phyloP scores from a whole-genome alignment of 2,329 filamentous ascomycete species.

The Lachnellula cervina region DNA sequence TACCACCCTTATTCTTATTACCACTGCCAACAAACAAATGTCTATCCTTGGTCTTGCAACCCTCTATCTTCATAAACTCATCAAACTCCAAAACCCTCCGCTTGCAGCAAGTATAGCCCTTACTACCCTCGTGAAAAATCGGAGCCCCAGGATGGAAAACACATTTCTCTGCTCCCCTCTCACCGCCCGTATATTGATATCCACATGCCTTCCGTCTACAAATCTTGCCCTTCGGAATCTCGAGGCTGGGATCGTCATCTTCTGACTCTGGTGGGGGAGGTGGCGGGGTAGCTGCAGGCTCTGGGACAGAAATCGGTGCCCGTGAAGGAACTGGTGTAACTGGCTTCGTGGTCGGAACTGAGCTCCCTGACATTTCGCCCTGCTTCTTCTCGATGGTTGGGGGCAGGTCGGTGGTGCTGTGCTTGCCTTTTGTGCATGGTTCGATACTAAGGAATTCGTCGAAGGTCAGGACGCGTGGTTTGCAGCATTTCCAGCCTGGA shows the following conservation, averaged over 20 bases:
- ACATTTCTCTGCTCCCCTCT: conserved; percentile 69
- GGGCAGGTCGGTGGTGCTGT: conserved; percentile 77
- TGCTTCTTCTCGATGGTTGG: conserved; percentile 57
- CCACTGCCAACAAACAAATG: conserved; percentile 84
- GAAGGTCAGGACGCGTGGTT: conserved; percentile 91
- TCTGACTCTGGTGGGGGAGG: conserved; percentile 72
- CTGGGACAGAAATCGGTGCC: conserved; percentile 41
- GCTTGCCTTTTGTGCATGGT: conserved; percentile 88
- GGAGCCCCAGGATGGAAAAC: conserved; percentile 84
- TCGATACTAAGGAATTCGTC: conserved; percentile 94
- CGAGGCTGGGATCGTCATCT: conserved; percentile 72
- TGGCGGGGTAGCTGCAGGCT: conserved; percentile 40
- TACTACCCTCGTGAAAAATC: conserved; percentile 96
- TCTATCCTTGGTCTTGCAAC: conserved; percentile 74
- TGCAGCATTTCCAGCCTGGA: conserved; percentile 97
- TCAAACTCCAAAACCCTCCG: conserved; percentile 92
- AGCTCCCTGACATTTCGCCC: conserved; percentile 30
- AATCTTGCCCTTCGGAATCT: conserved; percentile 66
- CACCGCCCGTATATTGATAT: conserved; percentile 54
- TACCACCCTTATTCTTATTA: conserved; percentile 52
- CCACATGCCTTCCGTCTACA: conserved; percentile 79
- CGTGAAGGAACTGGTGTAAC: conserved; percentile 43
- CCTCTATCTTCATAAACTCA: conserved; percentile 93
- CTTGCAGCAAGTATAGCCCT: conserved; percentile 98
- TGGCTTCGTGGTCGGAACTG: conserved; percentile 40